These are phyloP conservation scores for Batkoa obscura DNA, from an alignment of 371 early-diverging fungal genomes.

Conservation along the genomic window DNA sequence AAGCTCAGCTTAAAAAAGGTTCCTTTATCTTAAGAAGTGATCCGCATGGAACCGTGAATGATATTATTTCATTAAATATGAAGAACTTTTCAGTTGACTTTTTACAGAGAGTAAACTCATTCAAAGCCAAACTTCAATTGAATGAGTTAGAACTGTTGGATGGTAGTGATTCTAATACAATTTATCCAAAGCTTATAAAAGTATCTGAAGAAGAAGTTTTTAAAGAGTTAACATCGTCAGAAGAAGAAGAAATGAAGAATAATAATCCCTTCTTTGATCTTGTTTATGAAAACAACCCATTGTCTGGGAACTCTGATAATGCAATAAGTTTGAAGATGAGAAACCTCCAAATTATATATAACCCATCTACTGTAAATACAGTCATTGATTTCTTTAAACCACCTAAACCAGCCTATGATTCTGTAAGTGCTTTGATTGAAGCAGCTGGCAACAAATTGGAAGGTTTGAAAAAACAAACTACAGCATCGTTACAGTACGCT, in stretches of 20 bases:
- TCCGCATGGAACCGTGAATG: constrained; percentile 41
- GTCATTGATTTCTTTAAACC: constrained; percentile 70
- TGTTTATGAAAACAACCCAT: constrained; percentile 66
- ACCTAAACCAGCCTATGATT: constrained; percentile 55
- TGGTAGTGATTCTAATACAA: constrained; percentile 46
- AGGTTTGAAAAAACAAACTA: constrained; percentile 74
- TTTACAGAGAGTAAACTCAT: constrained; percentile 42
- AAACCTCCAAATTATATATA: constrained; percentile 79
- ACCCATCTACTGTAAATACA: constrained; percentile 52
- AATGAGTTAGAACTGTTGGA: constrained; percentile 64
- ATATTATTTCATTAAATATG: constrained; percentile 25
- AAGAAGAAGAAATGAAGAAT: constrained; percentile 2
- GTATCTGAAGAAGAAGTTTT: too few relatives aligned
- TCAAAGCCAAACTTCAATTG: constrained; percentile 49
- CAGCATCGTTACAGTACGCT: constrained; percentile 68
- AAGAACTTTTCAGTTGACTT: constrained; percentile 17
- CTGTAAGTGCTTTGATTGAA: constrained; percentile 43
- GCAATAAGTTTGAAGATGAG: constrained; percentile 65
- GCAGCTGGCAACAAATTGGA: constrained; percentile 83
- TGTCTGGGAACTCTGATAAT: constrained; percentile 75
- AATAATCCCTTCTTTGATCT: constrained; percentile 63
- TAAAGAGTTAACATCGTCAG: too few relatives aligned
- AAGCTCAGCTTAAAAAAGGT: constrained; percentile 59
- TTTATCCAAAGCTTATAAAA: constrained; percentile 65
- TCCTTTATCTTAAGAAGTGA: constrained; percentile 62